Conservation (phyloP, 2,329 filamentous ascomycete genomes). For the Aspergillus fischeri region DNA sequence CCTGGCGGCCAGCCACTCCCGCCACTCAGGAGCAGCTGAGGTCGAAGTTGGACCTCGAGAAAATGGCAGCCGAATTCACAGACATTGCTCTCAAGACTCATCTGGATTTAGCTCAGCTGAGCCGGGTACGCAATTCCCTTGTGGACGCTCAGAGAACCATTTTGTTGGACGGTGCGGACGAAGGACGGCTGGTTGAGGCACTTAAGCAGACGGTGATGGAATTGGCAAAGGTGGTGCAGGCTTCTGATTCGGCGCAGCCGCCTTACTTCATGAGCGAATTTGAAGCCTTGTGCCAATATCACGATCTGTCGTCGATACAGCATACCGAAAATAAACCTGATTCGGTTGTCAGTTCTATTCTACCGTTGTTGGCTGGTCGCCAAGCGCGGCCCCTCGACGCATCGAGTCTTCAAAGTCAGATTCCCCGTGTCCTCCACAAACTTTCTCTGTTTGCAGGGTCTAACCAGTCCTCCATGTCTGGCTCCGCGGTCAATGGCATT, state of each 20-base stretch:
- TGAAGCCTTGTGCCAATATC: slow-evolving; percentile 45
- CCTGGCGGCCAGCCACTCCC: slow-evolving; percentile 60
- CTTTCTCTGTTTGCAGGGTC: slow-evolving; percentile 35
- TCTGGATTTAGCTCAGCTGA: slow-evolving; percentile 34
- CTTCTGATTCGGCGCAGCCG: slow-evolving; percentile 22
- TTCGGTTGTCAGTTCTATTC: slow-evolving; percentile 22
- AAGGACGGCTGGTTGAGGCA: slow-evolving; percentile 31
- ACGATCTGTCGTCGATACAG: slow-evolving; percentile 30
- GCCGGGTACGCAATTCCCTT: slow-evolving; percentile 34
- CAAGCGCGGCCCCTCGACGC: slow-evolving; percentile 30
- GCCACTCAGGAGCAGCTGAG: slow-evolving; percentile 29
- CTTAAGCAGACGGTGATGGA: slow-evolving; percentile 37
- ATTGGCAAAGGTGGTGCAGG: slow-evolving; percentile 28
- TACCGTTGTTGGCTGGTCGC: slow-evolving; percentile 38
- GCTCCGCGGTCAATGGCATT: slow-evolving; percentile 46
- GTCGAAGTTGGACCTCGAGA: slow-evolving; percentile 34
- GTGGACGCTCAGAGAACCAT: slow-evolving; percentile 37
- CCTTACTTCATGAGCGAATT: slow-evolving; percentile 47
- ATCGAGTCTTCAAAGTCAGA: slow-evolving; percentile 28
- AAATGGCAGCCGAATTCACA: slow-evolving; percentile 34
- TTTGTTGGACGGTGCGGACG: slow-evolving; percentile 33
- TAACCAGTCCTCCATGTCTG: slow-evolving; percentile 23
- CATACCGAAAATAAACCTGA: slow-evolving; percentile 9
- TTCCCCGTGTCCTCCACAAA: slow-evolving; percentile 34
- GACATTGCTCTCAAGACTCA: slow-evolving; percentile 33